Conservation (phyloP, 495 filamentous ascomycete species). For the Penicillium silybi region DNA sequence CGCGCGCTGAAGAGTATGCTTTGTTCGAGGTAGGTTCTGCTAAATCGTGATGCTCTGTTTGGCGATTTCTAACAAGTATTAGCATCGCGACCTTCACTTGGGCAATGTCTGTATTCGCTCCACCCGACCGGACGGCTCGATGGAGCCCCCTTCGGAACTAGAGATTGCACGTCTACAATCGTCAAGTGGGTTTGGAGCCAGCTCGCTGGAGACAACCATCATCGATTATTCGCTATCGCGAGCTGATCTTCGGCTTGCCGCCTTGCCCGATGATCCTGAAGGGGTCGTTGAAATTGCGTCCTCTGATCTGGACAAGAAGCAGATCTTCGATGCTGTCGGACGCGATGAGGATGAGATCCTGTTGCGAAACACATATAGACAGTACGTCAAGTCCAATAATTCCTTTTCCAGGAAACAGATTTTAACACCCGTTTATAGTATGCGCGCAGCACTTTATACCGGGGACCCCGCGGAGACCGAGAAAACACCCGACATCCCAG, state of each 20-base stretch:
- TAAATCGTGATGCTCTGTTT: not conserved
- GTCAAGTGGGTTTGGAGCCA: constrained; percentile 59
- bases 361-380: constrained; percentile 39
- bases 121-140: constrained; percentile 33
- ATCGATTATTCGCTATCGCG: constrained; percentile 90
- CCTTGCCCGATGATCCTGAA: constrained; percentile 22
- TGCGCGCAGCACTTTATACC: constrained; percentile 38
- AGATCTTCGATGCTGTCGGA: constrained; percentile 44
- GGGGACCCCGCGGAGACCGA: constrained; percentile 31
- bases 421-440: constrained; percentile 17
- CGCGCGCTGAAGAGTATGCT: constrained; percentile 66
- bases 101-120: constrained; percentile 76
- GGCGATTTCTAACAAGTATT: not conserved
- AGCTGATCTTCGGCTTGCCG: constrained; percentile 35
- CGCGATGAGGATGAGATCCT: constrained; percentile 42
- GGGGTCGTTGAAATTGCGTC: constrained; percentile 36
- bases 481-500: constrained; percentile 29
- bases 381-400: constrained; percentile 20
- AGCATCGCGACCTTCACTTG: constrained; percentile 84
- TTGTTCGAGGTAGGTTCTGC: constrained; percentile 62
- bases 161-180: constrained; percentile 26
- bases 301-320: constrained; percentile 44
- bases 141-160: constrained; percentile 29
- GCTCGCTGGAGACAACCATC: constrained; percentile 71
- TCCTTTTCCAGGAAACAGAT: not conserved